phyloP scores from a whole-genome alignment of 352 stramenopile species.

The Phytophthora melonis region DNA sequence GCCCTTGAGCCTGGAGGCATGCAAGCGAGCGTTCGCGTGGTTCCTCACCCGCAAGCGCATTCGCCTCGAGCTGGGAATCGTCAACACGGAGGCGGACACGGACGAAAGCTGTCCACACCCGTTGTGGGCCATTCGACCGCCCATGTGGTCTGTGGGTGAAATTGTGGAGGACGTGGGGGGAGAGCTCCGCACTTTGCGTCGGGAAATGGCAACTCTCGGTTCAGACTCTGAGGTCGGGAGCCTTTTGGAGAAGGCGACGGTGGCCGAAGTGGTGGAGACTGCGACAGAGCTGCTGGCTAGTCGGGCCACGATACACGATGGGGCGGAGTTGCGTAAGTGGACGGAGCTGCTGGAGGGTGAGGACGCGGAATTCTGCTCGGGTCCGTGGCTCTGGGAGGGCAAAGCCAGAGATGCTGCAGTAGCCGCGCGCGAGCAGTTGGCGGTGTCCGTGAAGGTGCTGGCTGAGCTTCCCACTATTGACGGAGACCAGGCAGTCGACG shows the following conservation, averaged over 20 bases:
- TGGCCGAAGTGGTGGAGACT: conserved; percentile 54
- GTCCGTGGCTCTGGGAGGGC: conserved; percentile 31
- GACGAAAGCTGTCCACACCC: not conserved
- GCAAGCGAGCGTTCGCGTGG: conserved; percentile 34
- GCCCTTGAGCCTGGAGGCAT: conserved; percentile 15
- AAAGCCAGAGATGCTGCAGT: conserved; percentile 20
- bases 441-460: conserved; percentile 47
- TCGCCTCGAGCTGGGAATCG: conserved; percentile 37
- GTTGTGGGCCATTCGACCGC: conserved; percentile 1
- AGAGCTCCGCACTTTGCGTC: conserved; percentile 29
- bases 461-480: not conserved
- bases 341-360: conserved; percentile 20
- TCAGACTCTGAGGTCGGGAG: not conserved
- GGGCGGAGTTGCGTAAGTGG: conserved; percentile 47
- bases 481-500: not conserved
- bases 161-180: conserved; percentile 28
- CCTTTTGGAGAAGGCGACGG: conserved; percentile 36
- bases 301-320: conserved; percentile 34
- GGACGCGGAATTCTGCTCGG: no score
- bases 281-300: conserved; percentile 65
- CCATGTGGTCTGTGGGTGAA: not conserved
- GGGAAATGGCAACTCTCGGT: conserved; percentile 14
- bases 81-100: not conserved
- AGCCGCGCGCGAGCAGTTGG: conserved; percentile 33
- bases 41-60: conserved; percentile 49